A percentile compares a stretch with the other conserved stretches of the same genome.
phyloP scores from a whole-genome alignment of 2,329 filamentous ascomycete species.

The Phialocephala subalpina region DNA sequence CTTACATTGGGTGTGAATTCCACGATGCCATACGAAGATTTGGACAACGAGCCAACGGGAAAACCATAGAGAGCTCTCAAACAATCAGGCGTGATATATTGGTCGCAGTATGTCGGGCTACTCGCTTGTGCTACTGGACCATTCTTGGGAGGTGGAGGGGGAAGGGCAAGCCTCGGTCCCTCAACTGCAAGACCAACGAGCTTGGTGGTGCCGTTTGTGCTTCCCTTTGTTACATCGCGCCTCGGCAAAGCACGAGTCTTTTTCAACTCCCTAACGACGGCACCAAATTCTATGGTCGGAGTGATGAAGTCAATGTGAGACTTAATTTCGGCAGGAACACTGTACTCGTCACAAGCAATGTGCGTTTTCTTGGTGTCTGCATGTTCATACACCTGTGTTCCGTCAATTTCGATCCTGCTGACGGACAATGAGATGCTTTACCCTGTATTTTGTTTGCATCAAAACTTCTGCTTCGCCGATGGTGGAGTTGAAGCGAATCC shows the following conservation, averaged over 20 bases:
- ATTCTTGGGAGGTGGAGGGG: too few species aligned
- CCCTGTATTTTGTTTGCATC: slow-evolving; percentile 15
- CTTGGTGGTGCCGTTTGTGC: too few species aligned
- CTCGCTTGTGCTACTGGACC: background rate
- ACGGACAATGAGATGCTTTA: background rate
- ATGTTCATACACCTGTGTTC: slow-evolving; percentile 11
- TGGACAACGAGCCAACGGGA: slow-evolving; percentile 27
- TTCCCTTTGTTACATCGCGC: too few species aligned
- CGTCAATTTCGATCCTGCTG: too few species aligned
- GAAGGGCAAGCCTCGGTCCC: too few species aligned
- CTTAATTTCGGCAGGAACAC: background rate
- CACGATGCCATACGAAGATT: slow-evolving; percentile 57
- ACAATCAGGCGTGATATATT: slow-evolving; percentile 14
- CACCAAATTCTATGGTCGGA: too few species aligned
- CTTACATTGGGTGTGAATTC: slow-evolving; percentile 57
- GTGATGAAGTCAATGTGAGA: slow-evolving; percentile 37
- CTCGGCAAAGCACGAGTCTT: too few species aligned
- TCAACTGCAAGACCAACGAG: too few species aligned
- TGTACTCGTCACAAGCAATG: slow-evolving; percentile 11
- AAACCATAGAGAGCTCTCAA: slow-evolving; percentile 14
- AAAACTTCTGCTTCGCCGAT: slow-evolving; percentile 17
- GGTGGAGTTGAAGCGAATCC: slow-evolving; percentile 15
- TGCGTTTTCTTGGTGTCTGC: background rate
- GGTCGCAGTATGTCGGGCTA: background rate
- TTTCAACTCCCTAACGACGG: too few species aligned